These are phyloP conservation scores for Geosiphon pyriformis DNA, from an alignment of 192 early-diverging fungal species.

Conservation along the genomic window DNA sequence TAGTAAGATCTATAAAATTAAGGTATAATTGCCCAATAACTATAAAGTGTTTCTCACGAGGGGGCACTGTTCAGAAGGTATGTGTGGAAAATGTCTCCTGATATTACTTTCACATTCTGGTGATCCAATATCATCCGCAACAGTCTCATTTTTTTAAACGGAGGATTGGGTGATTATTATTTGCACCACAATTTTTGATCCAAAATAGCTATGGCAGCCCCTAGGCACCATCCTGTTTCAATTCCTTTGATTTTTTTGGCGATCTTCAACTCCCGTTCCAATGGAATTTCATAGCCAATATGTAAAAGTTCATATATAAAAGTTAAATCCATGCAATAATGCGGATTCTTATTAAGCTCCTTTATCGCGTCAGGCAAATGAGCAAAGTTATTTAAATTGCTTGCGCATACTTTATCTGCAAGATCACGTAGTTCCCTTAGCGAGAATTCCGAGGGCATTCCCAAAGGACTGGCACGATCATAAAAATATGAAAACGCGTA, in stretches of 20 bases:
- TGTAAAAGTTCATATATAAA: constrained; percentile 82
- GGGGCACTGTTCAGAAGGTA: too few species aligned
- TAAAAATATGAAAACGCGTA: constrained; percentile 97
- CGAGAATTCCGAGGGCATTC: constrained; percentile 65
- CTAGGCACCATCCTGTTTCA: constrained; percentile 96
- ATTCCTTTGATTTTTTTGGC: constrained; percentile 89
- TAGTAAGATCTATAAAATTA: too few species aligned
- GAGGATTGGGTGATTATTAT: too few species aligned
- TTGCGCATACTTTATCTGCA: constrained; percentile 65
- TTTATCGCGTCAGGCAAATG: constrained; percentile 52
- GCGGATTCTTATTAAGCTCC: constrained; percentile 46
- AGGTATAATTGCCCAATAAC: too few species aligned
- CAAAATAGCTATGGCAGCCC: constrained; percentile 82
- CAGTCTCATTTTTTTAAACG: too few species aligned
- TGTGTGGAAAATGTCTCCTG: too few species aligned
- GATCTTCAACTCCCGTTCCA: constrained; percentile 62
- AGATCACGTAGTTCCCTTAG: constrained; percentile 61
- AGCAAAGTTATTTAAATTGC: constrained; percentile 33
- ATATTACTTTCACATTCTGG: too few species aligned
- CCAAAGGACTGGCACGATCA: constrained; percentile 74
- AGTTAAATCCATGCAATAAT: constrained; percentile 87
- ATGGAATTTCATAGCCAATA: constrained; percentile 78
- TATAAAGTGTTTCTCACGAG: too few species aligned
- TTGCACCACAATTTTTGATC: constrained; percentile 45
- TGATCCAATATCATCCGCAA: too few species aligned